These are phyloP conservation scores for Trichoderma simmonsii DNA, from an alignment of 2,329 filamentous ascomycete genomes.

Conservation along the genomic window DNA sequence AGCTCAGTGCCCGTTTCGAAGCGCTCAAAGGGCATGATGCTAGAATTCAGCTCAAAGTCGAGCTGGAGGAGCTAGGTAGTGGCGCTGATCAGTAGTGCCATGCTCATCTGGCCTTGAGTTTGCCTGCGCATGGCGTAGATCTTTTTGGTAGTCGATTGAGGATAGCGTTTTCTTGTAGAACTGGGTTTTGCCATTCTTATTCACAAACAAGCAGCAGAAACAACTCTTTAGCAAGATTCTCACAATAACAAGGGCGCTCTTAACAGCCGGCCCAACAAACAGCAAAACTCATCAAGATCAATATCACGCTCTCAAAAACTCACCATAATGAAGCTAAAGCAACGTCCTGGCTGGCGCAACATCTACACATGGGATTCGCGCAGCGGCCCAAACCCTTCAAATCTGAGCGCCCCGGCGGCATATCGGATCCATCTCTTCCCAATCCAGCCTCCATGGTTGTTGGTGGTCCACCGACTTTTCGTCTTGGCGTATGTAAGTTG, in stretches of 20 bases:
- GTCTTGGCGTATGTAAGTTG: constrained; percentile 65
- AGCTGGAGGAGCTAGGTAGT: too few species aligned
- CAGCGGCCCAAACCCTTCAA: constrained; percentile 91
- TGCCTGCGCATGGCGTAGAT: too few species aligned
- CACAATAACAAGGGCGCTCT: background rate
- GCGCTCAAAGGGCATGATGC: constrained; percentile 81
- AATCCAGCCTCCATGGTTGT: constrained; percentile 83
- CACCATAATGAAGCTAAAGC: constrained; percentile 36
- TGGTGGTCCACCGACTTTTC: constrained; percentile 42
- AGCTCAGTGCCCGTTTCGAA: constrained; percentile 81
- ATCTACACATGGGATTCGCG: constrained; percentile 82
- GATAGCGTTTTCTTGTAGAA: too few species aligned
- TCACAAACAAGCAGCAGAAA: background rate
- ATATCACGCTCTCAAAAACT: constrained; percentile 19
- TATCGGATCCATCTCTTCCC: constrained; percentile 88
- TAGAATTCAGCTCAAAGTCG: constrained; percentile 80
- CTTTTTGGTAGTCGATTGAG: constrained; percentile 72
- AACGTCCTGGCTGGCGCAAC: constrained; percentile 32
- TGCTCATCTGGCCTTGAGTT: constrained; percentile 65
- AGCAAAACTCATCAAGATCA: background rate
- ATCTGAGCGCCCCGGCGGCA: too few species aligned
- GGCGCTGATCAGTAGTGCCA: too few species aligned
- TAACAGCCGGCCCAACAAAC: too few species aligned
- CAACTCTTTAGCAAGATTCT: background rate
- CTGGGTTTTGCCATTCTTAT: too few species aligned